These are phyloP conservation scores for Ascochyta clinopodiicola DNA, from an alignment of 2,329 filamentous ascomycete species.

Conservation along the genomic window DNA sequence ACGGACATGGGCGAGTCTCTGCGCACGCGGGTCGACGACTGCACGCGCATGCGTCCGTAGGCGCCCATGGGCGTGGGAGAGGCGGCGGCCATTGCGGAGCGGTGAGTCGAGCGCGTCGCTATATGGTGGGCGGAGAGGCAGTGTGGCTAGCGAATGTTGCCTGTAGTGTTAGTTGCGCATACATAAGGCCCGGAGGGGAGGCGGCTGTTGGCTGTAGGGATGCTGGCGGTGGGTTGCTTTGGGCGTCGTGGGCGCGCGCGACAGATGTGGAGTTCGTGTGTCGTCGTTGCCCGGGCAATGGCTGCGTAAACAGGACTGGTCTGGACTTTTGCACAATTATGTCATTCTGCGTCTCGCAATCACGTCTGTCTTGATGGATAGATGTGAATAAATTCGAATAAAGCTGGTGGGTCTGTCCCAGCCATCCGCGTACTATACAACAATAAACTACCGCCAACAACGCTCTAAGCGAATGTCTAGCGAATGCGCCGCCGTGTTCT, in stretches of 20 bases:
- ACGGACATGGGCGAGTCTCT: conserved; percentile 57
- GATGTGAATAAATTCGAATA: no score
- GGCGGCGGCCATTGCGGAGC: conserved; percentile 46
- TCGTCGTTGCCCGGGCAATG: conserved; percentile 14
- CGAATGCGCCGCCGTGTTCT: background rate
- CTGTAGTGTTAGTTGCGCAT: conserved; percentile 48
- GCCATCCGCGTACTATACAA: conserved; percentile 9
- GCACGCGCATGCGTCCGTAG: conserved; percentile 49
- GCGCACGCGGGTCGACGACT: conserved; percentile 45
- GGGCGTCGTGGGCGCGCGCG: conserved; percentile 10
- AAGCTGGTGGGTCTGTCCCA: no score
- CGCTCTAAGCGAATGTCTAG: conserved; percentile 1
- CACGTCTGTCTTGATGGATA: no score
- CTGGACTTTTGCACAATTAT: conserved; percentile 8
- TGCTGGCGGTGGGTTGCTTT: conserved; percentile 36
- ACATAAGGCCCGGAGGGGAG: conserved; percentile 44
- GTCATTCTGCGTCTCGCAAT: background rate
- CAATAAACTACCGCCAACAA: background rate
- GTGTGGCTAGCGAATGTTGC: conserved; percentile 48
- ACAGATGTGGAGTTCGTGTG: conserved; percentile 13
- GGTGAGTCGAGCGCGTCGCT: conserved; percentile 25
- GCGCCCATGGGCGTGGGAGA: conserved; percentile 50
- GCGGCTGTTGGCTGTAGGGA: conserved; percentile 45
- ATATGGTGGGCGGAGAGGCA: conserved; percentile 27
- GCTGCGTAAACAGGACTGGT: conserved; percentile 7